phyloP scores from a whole-genome alignment of 305 asterid genomes.

The Rubia peregrina region DNA sequence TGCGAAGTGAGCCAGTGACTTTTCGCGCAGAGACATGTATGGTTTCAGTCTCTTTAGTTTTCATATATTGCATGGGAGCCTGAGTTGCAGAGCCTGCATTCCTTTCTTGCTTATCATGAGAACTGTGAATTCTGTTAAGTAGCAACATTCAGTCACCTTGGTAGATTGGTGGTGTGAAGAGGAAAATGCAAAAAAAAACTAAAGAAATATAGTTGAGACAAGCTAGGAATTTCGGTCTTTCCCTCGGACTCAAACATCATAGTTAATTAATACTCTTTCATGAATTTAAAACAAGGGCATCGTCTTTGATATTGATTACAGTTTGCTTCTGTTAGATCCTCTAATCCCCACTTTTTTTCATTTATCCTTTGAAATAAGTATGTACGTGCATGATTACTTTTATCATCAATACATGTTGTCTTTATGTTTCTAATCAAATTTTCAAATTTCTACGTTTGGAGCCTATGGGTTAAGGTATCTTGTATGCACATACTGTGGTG shows the following conservation, averaged over 20 bases:
- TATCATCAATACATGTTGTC: too few relatives aligned
- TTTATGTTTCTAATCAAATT: background rate
- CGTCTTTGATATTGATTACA: background rate
- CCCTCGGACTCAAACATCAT: too few relatives aligned
- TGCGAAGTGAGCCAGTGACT: conserved; percentile 87
- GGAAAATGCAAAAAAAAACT: too few relatives aligned
- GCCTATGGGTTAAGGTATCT: background rate
- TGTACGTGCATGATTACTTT: background rate
- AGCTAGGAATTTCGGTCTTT: background rate
- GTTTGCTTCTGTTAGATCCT: background rate
- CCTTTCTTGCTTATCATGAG: background rate
- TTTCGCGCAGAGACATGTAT: conserved; percentile 89
- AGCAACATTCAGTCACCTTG: background rate
- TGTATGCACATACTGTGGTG: too few relatives aligned
- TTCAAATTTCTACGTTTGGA: background rate
- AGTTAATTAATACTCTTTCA: too few relatives aligned
- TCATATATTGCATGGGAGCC: background rate
- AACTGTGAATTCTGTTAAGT: background rate
- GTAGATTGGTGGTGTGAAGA: background rate
- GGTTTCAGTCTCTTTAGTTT: conserved; percentile 8
- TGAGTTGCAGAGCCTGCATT: background rate
- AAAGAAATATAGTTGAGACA: background rate
- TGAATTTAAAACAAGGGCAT: background rate
- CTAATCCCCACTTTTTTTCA: background rate
- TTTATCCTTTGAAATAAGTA: background rate